Evolutionary conservation across 2,329 filamentous ascomycete genomes (phyloP).

Genomic region (Pseudogymnoascus sp.): DNA sequence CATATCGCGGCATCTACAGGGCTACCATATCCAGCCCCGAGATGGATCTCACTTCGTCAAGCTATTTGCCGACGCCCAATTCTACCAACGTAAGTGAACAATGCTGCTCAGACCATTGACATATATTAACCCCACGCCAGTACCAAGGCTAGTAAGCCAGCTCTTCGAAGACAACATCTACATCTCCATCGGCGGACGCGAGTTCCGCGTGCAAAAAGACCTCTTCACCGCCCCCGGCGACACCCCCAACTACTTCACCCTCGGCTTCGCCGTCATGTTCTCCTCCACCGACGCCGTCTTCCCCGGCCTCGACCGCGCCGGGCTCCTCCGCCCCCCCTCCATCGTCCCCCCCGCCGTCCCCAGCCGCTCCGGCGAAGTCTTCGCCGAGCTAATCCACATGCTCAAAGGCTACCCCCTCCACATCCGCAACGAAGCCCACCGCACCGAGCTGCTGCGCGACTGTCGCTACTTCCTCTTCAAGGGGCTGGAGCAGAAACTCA

Average conservation of each 20-base stretch:
- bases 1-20: constrained; percentile 83
- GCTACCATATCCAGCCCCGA: constrained; percentile 75
- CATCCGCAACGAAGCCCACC: constrained; percentile 68
- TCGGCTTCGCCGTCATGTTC: constrained; percentile 86
- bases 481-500: constrained; percentile 78
- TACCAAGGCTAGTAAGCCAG: constrained; percentile 82
- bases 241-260: constrained; percentile 89
- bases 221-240: constrained; percentile 80
- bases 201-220: constrained; percentile 86
- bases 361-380: constrained; percentile 72
- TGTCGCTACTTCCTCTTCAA: constrained; percentile 91
- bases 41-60: constrained; percentile 85
- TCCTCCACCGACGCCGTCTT: constrained; percentile 71
- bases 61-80: constrained; percentile 89
- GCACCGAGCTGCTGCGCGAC: constrained; percentile 69
- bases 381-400: constrained; percentile 72
- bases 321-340: constrained; percentile 75
- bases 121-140: constrained; percentile 34
- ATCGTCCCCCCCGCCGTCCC: constrained; percentile 77
- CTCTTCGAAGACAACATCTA: constrained; percentile 88
- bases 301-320: constrained; percentile 70
- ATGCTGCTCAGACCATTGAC: no score
- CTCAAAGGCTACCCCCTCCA: constrained; percentile 75
- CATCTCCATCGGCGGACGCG: constrained; percentile 76
- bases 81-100: constrained; percentile 64